Base-by-base conservation (phyloP, 495 filamentous ascomycete genomes). In the Aspergillus saccharolyticus region DNA sequence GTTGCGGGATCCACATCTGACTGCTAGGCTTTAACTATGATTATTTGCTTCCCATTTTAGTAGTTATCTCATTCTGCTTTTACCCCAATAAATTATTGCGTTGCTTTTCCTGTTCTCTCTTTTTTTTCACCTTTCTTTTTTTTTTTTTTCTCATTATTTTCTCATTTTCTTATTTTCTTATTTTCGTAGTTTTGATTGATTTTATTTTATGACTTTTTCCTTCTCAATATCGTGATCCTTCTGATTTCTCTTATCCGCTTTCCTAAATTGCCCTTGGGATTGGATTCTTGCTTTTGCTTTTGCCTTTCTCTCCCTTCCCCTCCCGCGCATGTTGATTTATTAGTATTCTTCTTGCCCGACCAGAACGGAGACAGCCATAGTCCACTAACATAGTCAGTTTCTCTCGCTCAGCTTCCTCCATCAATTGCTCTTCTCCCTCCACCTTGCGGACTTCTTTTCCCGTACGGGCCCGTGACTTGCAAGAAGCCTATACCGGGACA, bases 301-400 rank as follows among this genome's bases (percentile, higher is more conserved):
- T 58, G n/a, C n/a, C n/a, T 51, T 52, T 45, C 28, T 28, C 24
- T 10, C 52, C 44, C 21, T 54, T 44, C 24, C 52, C 33, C 50
- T 44, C 24, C 52, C 33, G 20, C 28, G 39, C 5, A 19, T 54
- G 39, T 42, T 42, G 30, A 48, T 45, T 45, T 49, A 19, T 50
- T 49, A 19, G 44, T 49, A 45, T 48, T 47, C 48, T 42, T 50
- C 28, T 49, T 46, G 25, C 18, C 28, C 44, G 54, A 21, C 25
- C 54, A 58, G 53, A 50, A 61, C n/a, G 18, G 21, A 54, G 45
- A 51, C 57, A 61, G 59, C 52, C 57, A 61, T 61, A 61, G 58
- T 57, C 55, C 47, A 54, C 51, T 33, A 47, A 28, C 30, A n/a
- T n/a, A n/a, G n/a, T n/a, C n/a, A n/a, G 24, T 22, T 21, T 47